Base-by-base conservation (phyloP, 192 early-diverging fungal genomes). In the Coemansia sp. region DNA sequence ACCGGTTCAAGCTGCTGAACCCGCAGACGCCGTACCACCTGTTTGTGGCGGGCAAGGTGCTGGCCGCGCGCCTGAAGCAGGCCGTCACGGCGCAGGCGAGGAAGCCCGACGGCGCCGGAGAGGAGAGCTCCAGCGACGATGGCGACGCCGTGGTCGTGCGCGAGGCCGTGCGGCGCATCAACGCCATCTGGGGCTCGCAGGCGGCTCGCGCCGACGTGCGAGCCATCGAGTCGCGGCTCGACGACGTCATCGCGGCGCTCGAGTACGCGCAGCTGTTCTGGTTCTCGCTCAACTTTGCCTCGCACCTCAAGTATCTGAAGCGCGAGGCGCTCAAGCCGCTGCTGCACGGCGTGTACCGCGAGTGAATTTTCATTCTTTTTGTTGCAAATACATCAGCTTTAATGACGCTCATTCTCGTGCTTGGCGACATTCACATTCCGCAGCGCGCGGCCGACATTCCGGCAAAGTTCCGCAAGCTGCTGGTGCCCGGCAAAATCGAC, bases 371-470 rank as follows among this genome's bases (percentile, higher is more conserved):
- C n/a, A n/a, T n/a, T n/a, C n/a, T n/a, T n/a, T n/a, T n/a, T n/a
- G n/a, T n/a, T n/a, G n/a, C n/a, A n/a, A n/a, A n/a, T n/a, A n/a
- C n/a, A n/a, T n/a, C n/a, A n/a, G n/a, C n/a, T n/a, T n/a, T n/a
- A 15, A 75, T 75, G 72, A 61, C 66, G 7, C 74, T 95, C 19
- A 85, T 93, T 51, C 82, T 97, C 21, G 88, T 83, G 44, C 85
- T 97, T 62, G 94, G 94, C 51, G 94, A 98, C 73, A 81, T 95
- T 52, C 91, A 97, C 81, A 91, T 98, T 74, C 95, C 95, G 30
- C 84, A 94, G 57, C 84, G 95, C 6, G 87, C 86, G 20, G 81
- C 87, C 28, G 89, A 90, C 75, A 78, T 98, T 34, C 94, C 95
- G 0, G 70, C 81, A 34, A 94, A 94, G 67, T 96, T 98, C 78